Evolutionary conservation across 495 filamentous ascomycete genomes (phyloP).

Genomic region (Xylaria flabelliformis): DNA sequence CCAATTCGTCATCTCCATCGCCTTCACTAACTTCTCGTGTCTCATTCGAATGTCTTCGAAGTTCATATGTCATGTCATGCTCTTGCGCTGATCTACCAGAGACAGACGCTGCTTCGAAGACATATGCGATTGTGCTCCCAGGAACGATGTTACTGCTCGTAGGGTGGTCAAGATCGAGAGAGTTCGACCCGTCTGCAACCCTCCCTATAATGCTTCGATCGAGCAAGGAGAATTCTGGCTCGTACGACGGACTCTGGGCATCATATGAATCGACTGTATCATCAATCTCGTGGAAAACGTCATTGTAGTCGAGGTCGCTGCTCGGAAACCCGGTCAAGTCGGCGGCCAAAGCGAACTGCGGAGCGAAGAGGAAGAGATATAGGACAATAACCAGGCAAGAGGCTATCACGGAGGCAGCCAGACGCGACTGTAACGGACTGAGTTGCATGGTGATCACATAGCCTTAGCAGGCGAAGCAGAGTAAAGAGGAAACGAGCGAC

Average conservation of each 20-base stretch:
- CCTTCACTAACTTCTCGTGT: constrained; percentile 28
- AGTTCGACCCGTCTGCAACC: constrained; percentile 50
- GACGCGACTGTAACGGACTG: constrained; percentile 70
- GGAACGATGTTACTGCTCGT: constrained; percentile 58
- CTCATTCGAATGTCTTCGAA: constrained; percentile 32
- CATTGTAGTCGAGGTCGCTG: constrained; percentile 42
- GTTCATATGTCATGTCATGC: constrained; percentile 23
- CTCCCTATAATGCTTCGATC: constrained; percentile 69
- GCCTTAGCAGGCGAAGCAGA: constrained; percentile 41
- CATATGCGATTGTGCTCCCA: constrained; percentile 56
- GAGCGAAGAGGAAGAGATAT: constrained; percentile 61
- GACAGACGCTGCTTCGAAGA: constrained; percentile 42
- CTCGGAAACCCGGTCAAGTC: constrained; percentile 47
- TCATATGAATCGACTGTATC: constrained; percentile 38
- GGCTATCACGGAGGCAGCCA: constrained; percentile 68
- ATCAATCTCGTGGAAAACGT: constrained; percentile 36
- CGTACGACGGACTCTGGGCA: constrained; percentile 47
- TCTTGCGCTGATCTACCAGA: constrained; percentile 30
- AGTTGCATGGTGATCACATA: constrained; percentile 62
- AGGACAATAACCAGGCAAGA: constrained; percentile 61
- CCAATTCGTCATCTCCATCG: constrained; percentile 15
- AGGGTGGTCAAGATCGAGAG: constrained; percentile 70
- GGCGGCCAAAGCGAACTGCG: constrained; percentile 65
- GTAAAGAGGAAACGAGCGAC: constrained; percentile 9
- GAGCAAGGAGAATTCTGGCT: constrained; percentile 64